Percentiles rank a stretch among this genome's conserved stretches.
Evolutionary conservation across 2,329 filamentous ascomycete species (phyloP).

Genomic region (Hypoxylon sp.): DNA sequence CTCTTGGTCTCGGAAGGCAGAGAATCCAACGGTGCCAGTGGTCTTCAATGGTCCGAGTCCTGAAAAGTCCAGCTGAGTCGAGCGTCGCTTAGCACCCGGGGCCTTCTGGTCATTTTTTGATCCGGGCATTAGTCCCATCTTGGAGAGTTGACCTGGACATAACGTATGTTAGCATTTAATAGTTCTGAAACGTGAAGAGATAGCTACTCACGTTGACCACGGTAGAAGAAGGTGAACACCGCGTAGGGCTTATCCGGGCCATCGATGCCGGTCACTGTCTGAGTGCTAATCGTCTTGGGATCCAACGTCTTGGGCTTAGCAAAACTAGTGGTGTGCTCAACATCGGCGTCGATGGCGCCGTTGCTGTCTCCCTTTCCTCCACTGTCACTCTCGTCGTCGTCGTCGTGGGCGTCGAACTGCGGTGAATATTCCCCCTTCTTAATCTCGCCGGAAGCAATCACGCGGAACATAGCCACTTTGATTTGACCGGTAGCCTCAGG

Average conservation of each 20-base stretch:
- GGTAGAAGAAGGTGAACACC: constrained; percentile 97
- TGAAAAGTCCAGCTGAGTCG: constrained; percentile 86
- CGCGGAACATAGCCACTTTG: constrained; percentile 96
- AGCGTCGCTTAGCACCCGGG: constrained; percentile 80
- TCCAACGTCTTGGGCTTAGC: constrained; percentile 96
- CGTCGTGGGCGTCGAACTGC: constrained; percentile 96
- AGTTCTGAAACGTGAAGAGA: constrained; percentile 1
- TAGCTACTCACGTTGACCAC: constrained; percentile 84
- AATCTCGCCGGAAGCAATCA: constrained; percentile 95
- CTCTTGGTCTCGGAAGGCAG: constrained; percentile 83
- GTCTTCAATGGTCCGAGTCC: constrained; percentile 87
- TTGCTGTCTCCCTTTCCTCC: constrained; percentile 68
- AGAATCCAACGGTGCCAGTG: constrained; percentile 90
- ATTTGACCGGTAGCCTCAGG: constrained; percentile 97
- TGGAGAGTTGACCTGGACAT: constrained; percentile 85
- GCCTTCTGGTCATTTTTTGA: constrained; percentile 75
- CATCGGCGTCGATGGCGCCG: constrained; percentile 79
- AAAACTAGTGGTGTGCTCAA: constrained; percentile 98
- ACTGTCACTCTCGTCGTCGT: constrained; percentile 78
- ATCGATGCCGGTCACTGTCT: constrained; percentile 98
- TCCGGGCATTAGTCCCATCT: constrained; percentile 89
- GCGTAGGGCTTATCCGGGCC: constrained; percentile 96
- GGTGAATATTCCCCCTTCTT: constrained; percentile 98
- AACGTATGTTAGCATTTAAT: constrained; percentile 43
- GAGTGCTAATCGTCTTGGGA: constrained; percentile 97